A percentile compares a stretch with the other conserved stretches of the same genome.
Evolutionary conservation across 1,284 basidiomycete species (phyloP).

Genomic region (Boletellus sp.): DNA sequence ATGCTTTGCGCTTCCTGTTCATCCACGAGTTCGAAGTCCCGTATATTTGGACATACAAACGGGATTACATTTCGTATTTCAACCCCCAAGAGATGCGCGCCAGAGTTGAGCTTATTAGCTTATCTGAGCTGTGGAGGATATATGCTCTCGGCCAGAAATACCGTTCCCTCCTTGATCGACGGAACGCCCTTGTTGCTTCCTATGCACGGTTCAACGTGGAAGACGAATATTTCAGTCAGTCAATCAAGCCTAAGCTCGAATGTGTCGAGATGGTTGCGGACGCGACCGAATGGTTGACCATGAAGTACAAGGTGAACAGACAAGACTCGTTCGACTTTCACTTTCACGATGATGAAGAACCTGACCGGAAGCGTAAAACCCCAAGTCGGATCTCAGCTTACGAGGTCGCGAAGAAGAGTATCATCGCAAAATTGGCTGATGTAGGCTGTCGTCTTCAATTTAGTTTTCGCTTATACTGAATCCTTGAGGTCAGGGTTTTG

Average conservation of each 20-base stretch:
- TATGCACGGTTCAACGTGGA: constrained; percentile 63
- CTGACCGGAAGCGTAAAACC: constrained; percentile 72
- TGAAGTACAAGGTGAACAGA: constrained; percentile 81
- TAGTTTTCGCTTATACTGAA: constrained; percentile 13
- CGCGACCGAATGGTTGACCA: constrained; percentile 85
- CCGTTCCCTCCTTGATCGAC: constrained; percentile 77
- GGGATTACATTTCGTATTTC: constrained; percentile 85
- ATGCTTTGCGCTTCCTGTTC: constrained; percentile 82
- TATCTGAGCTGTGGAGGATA: constrained; percentile 86
- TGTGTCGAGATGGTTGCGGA: constrained; percentile 90
- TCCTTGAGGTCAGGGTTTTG: constrained; percentile 57
- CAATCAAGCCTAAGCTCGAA: constrained; percentile 61
- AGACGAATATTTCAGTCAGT: constrained; percentile 72
- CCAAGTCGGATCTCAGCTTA: constrained; percentile 86
- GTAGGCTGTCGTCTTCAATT: constrained; percentile 38
- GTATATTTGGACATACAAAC: constrained; percentile 91
- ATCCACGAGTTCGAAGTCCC: constrained; percentile 90
- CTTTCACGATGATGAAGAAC: constrained; percentile 67
- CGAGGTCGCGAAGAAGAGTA: constrained; percentile 79
- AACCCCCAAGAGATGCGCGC: constrained; percentile 54
- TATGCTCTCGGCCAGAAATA: constrained; percentile 84
- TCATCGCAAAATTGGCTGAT: constrained; percentile 73
- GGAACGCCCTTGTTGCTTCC: constrained; percentile 56
- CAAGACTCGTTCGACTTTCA: constrained; percentile 58
- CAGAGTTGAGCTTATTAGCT: constrained; percentile 67